A percentile compares a stretch with the other conserved stretches of the same genome.
phyloP scores from a whole-genome alignment of 1,284 basidiomycete genomes.

The Cryptococcus maquisensis region DNA sequence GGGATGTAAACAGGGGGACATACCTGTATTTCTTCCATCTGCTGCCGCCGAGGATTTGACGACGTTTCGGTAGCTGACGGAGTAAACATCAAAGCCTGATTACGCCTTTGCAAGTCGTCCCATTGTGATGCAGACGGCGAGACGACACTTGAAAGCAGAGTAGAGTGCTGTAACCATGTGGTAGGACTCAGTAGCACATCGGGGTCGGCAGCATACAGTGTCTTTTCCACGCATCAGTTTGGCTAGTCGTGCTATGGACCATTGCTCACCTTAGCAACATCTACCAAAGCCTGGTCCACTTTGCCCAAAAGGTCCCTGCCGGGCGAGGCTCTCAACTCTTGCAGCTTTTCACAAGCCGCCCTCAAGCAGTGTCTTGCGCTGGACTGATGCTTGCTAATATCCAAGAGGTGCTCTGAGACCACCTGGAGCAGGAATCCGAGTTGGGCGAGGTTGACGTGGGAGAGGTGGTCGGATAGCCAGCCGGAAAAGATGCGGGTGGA shows the following conservation, averaged over 20 bases:
- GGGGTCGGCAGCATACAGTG: constrained; percentile 27
- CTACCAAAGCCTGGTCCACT: constrained; percentile 28
- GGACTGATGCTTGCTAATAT: constrained; percentile 55
- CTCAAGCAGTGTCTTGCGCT: constrained; percentile 36
- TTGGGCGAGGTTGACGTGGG: constrained; percentile 73
- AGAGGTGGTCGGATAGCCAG: constrained; percentile 79
- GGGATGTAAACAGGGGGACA: constrained; percentile 1
- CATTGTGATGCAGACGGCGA: constrained; percentile 1
- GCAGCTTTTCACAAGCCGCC: constrained; percentile 53
- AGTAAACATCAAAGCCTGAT: constrained; percentile 70
- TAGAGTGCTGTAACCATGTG: constrained; percentile 56
- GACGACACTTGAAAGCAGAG: constrained; percentile 25
- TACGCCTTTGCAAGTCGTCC: constrained; percentile 59
- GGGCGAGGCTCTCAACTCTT: constrained; percentile 57
- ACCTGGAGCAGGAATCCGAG: constrained; percentile 73
- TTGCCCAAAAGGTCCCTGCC: constrained; percentile 23
- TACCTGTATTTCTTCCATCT: constrained; percentile 71
- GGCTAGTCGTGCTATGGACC: neutral
- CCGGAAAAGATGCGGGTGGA: constrained; percentile 72
- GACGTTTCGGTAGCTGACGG: constrained; percentile 54
- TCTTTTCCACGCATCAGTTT: constrained; percentile 6
- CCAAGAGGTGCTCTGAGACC: constrained; percentile 72
- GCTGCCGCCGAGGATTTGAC: constrained; percentile 47
- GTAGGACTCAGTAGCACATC: constrained; percentile 34
- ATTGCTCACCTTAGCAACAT: constrained; percentile 28